Conservation (phyloP, 192 early-diverging fungal genomes). For the Lobosporangium transversale region DNA sequence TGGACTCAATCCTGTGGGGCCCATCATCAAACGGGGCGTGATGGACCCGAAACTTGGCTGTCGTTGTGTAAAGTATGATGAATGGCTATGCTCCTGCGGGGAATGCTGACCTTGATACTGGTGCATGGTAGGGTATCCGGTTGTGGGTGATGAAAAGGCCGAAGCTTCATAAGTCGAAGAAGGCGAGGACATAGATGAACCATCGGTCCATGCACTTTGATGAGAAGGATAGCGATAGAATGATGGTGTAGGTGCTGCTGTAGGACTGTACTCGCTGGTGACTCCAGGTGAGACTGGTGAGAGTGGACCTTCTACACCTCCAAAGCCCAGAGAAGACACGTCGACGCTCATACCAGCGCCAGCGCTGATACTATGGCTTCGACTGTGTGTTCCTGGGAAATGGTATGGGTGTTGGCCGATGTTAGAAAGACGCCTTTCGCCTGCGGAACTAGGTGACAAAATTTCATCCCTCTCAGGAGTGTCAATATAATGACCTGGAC, state of each 20-base stretch:
- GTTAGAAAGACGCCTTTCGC: slow-evolving; percentile 31
- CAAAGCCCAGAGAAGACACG: slow-evolving; percentile 8
- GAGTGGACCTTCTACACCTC: slow-evolving; percentile 18
- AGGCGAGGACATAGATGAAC: slow-evolving; percentile 40
- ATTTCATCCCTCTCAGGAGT: slow-evolving; percentile 26
- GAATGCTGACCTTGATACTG: slow-evolving; percentile 21
- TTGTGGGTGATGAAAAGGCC: slow-evolving; percentile 34
- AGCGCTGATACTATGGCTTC: slow-evolving; percentile 46
- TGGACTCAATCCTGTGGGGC: slow-evolving; percentile 17
- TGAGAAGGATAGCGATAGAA: slow-evolving; percentile 17
- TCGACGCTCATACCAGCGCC: slow-evolving; percentile 43
- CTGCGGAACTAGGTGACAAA: neutral
- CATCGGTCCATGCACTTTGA: slow-evolving; percentile 19
- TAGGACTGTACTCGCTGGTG: slow-evolving; percentile 17
- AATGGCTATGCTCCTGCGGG: slow-evolving; percentile 28
- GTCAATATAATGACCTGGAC: slow-evolving; percentile 89
- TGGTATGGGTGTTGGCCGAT: slow-evolving; percentile 40
- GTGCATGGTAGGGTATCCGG: slow-evolving; percentile 11
- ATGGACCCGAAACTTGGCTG: slow-evolving; percentile 37
- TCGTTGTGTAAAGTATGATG: slow-evolving; percentile 25
- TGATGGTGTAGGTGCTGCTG: neutral
- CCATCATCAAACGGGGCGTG: slow-evolving; percentile 36
- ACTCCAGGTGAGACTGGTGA: slow-evolving; percentile 36
- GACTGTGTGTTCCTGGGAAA: slow-evolving; percentile 25
- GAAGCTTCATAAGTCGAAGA: slow-evolving; percentile 42